phyloP scores from a whole-genome alignment of 108 stramenopile genomes.

The Cylindrotheca closterium region DNA sequence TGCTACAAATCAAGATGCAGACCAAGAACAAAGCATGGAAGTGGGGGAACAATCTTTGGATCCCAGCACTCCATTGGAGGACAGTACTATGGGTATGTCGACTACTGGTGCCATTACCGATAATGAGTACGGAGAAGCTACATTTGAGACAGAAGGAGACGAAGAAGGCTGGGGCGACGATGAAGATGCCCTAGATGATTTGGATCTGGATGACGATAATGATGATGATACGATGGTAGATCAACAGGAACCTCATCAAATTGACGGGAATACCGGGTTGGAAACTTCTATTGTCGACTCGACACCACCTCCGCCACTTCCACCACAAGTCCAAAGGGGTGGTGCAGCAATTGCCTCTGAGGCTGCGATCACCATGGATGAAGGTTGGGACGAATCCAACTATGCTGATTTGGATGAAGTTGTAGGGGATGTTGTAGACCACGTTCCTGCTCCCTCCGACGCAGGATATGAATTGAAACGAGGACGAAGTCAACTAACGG shows the following conservation, averaged over 20 bases:
- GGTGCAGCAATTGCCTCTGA: neutral
- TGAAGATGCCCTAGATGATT: conserved; percentile 6
- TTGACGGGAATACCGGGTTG: neutral
- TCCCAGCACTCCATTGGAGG: too few species aligned
- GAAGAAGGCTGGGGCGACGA: conserved; percentile 16
- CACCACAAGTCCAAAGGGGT: neutral
- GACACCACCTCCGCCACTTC: conserved; percentile 25
- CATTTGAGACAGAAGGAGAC: neutral
- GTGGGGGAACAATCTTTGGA: too few species aligned
- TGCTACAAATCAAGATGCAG: neutral
- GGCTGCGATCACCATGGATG: neutral
- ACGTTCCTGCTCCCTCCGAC: neutral
- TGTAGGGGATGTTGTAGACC: neutral
- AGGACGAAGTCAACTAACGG: neutral
- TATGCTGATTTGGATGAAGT: neutral
- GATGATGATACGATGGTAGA: neutral
- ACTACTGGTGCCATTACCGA: neutral
- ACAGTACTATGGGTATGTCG: too few species aligned
- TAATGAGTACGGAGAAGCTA: neutral
- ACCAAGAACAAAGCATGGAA: neutral
- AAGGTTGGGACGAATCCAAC: neutral
- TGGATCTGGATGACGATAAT: conserved; percentile 15
- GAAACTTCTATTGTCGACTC: conserved; percentile 19
- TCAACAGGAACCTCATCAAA: neutral
- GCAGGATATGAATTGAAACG: neutral